Evolutionary conservation across 2,329 filamentous ascomycete species (phyloP).

Genomic region (Claviceps sp.): DNA sequence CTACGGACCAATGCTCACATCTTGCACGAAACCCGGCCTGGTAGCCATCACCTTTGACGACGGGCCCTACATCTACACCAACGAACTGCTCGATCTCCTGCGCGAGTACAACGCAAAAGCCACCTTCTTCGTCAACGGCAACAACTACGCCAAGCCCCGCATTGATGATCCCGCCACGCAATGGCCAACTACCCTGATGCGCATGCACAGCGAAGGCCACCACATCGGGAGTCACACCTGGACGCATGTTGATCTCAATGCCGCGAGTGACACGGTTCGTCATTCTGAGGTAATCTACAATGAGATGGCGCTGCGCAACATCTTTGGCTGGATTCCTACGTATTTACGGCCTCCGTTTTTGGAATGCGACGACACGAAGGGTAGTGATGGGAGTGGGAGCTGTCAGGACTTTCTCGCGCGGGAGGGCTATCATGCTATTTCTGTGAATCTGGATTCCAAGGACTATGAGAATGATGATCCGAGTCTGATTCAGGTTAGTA

Average conservation of each 20-base stretch:
- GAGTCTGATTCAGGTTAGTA: slow-evolving; percentile 31
- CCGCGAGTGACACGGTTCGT: slow-evolving; percentile 20
- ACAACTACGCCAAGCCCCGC: slow-evolving; percentile 25
- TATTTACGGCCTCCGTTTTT: slow-evolving; percentile 34
- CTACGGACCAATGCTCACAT: slow-evolving; percentile 21
- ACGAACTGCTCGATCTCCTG: slow-evolving; percentile 25
- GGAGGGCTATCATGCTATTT: slow-evolving; percentile 42
- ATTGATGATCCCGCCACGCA: slow-evolving; percentile 24
- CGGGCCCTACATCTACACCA: slow-evolving; percentile 30
- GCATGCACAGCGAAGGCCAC: slow-evolving; percentile 29
- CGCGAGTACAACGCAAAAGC: slow-evolving; percentile 18
- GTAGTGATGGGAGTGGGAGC: slow-evolving; percentile 2
- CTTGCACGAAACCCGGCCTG: slow-evolving; percentile 20
- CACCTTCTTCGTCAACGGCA: slow-evolving; percentile 30
- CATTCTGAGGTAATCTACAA: slow-evolving; percentile 28
- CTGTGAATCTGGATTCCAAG: slow-evolving; percentile 46
- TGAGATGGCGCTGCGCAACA: slow-evolving; percentile 29
- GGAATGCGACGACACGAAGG: slow-evolving; percentile 23
- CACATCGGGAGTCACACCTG: slow-evolving; percentile 35
- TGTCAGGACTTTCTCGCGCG: slow-evolving; percentile 22
- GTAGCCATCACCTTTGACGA: slow-evolving; percentile 36
- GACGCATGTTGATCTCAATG: slow-evolving; percentile 30
- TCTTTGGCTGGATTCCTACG: slow-evolving; percentile 27
- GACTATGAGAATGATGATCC: slow-evolving; percentile 42
- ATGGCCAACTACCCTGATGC: slow-evolving; percentile 25